Evolutionary conservation across 352 stramenopile species (phyloP).

Genomic region (Phytopythium boreale): DNA sequence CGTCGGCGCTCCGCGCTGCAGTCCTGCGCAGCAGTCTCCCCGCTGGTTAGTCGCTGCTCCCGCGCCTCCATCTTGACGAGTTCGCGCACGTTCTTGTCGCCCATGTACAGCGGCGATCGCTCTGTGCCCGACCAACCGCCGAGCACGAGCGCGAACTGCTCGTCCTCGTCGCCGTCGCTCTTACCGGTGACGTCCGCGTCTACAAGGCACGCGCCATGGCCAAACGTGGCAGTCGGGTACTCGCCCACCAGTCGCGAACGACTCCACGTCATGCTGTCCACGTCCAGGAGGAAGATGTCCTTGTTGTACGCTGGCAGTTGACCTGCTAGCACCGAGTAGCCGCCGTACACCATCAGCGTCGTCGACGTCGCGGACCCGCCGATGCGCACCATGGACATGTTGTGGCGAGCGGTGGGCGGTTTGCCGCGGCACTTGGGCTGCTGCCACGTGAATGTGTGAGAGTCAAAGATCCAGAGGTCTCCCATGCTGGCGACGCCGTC

Average conservation of each 20-base stretch:
- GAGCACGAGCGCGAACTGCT: conserved; percentile 58
- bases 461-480: conserved; percentile 76
- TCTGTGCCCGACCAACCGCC: conserved; percentile 78
- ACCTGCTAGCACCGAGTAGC: conserved; percentile 53
- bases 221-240: conserved; percentile 62
- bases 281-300: conserved; percentile 69
- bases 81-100: conserved; percentile 64
- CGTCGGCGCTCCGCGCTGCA: conserved; percentile 20
- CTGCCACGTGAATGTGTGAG: conserved; percentile 65
- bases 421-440: conserved; percentile 64
- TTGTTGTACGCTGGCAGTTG: conserved; percentile 70
- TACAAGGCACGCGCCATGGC: conserved; percentile 31
- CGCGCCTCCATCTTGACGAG: conserved; percentile 49
- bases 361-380: conserved; percentile 5
- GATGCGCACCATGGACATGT: conserved; percentile 55
- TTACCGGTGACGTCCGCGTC: conserved; percentile 10
- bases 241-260: conserved; percentile 66
- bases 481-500: conserved; percentile 73
- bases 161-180: conserved; percentile 12
- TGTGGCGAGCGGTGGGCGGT: conserved; percentile 63
- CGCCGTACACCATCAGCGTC: conserved; percentile 73
- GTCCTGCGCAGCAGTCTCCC: conserved; percentile 12
- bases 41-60: conserved; percentile 52
- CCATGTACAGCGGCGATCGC: conserved; percentile 71
- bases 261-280: conserved; percentile 51